phyloP scores from a whole-genome alignment of 768 basidiomycete species.

The Podaxis pistillaris region DNA sequence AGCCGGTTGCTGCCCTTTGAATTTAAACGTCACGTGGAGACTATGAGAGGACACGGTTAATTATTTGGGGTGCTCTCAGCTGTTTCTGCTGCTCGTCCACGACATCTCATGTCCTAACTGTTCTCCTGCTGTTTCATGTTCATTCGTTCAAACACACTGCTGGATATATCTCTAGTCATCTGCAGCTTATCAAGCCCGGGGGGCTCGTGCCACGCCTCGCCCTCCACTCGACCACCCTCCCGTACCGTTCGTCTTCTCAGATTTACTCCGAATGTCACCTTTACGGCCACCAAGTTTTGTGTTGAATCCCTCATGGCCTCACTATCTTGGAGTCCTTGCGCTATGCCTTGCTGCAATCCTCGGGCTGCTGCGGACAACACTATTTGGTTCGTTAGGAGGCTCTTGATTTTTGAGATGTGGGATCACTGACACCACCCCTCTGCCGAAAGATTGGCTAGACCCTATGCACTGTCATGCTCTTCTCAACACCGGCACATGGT shows the following conservation, averaged over 20 bases:
- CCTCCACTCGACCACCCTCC: neutral
- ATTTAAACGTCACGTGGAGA: neutral
- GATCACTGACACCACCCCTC: neutral
- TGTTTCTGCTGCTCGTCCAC: neutral
- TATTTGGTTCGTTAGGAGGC: slow-evolving; percentile 39
- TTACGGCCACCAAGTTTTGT: slow-evolving; percentile 22
- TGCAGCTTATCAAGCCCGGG: neutral
- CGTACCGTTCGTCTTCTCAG: neutral
- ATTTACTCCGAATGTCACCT: slow-evolving; percentile 18
- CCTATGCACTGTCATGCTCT: slow-evolving; percentile 71
- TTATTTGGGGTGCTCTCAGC: neutral
- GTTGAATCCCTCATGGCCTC: slow-evolving; percentile 49
- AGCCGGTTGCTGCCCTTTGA: neutral
- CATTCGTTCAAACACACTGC: slow-evolving; percentile 2
- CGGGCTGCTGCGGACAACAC: slow-evolving; percentile 40
- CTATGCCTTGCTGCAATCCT: slow-evolving; percentile 38
- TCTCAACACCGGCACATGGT: slow-evolving; percentile 73
- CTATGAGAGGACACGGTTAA: neutral
- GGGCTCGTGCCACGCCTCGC: neutral
- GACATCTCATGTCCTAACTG: slow-evolving; percentile 1
- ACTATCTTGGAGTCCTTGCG: slow-evolving; percentile 41
- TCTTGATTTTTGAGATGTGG: neutral
- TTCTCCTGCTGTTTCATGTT: neutral
- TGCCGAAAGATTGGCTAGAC: slow-evolving; percentile 61
- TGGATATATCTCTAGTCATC: neutral